phyloP scores from a whole-genome alignment of 192 early-diverging fungal genomes.

The Pilobolus umbonatus region DNA sequence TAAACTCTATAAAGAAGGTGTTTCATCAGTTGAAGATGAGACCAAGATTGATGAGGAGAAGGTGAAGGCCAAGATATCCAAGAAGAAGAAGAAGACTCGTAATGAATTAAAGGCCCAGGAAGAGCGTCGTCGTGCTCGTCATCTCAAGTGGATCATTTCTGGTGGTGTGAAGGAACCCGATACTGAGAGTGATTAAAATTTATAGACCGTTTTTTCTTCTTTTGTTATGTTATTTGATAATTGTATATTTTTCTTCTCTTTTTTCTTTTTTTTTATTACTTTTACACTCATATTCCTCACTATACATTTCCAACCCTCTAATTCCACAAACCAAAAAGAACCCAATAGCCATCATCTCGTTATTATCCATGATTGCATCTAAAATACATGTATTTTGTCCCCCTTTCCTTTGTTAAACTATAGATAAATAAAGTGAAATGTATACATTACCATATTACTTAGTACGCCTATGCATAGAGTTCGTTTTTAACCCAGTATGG shows the following conservation, averaged over 20 bases:
- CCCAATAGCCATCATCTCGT: too few relatives aligned
- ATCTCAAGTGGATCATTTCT: slow-evolving; percentile 45
- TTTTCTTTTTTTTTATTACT: not conserved
- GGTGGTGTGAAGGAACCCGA: slow-evolving; percentile 28
- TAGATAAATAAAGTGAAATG: too few relatives aligned
- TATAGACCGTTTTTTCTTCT: not conserved
- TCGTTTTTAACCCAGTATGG: too few relatives aligned
- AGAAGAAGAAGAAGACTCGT: slow-evolving; percentile 53
- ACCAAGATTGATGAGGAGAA: slow-evolving; percentile 40
- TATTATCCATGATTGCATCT: too few relatives aligned
- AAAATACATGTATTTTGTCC: too few relatives aligned
- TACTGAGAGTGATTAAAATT: slow-evolving; percentile 30
- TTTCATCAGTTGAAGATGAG: slow-evolving; percentile 40
- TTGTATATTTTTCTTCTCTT: slow-evolving; percentile 1
- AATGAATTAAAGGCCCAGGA: slow-evolving; percentile 50
- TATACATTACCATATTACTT: too few relatives aligned
- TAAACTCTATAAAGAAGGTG: slow-evolving; percentile 36
- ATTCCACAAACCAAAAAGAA: too few relatives aligned
- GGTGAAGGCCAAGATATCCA: slow-evolving; percentile 43
- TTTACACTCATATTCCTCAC: not conserved
- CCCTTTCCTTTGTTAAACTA: too few relatives aligned
- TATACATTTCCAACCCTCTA: too few relatives aligned
- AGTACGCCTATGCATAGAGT: too few relatives aligned
- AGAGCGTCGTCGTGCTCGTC: slow-evolving; percentile 42
- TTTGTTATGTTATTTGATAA: too few relatives aligned